phyloP scores from a whole-genome alignment of 2,329 filamentous ascomycete genomes.

The Colletotrichum gigasporum region DNA sequence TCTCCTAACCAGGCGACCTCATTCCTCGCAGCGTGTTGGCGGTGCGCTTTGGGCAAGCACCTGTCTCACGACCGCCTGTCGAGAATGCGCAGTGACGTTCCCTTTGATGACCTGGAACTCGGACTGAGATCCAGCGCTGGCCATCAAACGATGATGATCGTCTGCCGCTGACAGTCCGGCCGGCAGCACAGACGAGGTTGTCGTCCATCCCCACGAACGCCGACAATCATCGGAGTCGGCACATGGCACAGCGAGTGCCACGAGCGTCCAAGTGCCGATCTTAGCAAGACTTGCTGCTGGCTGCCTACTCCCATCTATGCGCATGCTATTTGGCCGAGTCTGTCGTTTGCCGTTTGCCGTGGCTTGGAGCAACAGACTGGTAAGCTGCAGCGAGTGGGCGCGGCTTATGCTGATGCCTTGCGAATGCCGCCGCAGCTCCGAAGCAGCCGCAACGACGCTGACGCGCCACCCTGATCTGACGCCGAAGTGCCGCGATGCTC shows the following conservation, averaged over 20 bases:
- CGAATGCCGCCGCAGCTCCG: neutral
- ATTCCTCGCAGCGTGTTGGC: neutral
- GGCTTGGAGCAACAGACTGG: neutral
- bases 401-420: neutral
- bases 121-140: neutral
- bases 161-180: neutral
- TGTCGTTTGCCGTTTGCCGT: neutral
- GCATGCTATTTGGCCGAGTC: too few species aligned
- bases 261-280: too few species aligned
- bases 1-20: neutral
- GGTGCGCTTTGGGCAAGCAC: neutral
- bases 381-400: too few species aligned
- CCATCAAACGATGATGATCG: neutral
- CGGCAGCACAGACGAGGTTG: neutral
- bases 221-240: neutral
- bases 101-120: neutral
- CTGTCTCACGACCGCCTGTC: neutral
- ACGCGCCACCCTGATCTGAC: neutral
- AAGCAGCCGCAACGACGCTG: neutral
- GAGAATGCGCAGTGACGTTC: neutral
- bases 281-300: too few species aligned
- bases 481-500: neutral
- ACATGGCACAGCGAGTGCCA: too few species aligned
- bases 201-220: neutral
- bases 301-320: too few species aligned